Evolutionary conservation across 2,329 filamentous ascomycete species (phyloP).

Genomic region (Venturia effusa): DNA sequence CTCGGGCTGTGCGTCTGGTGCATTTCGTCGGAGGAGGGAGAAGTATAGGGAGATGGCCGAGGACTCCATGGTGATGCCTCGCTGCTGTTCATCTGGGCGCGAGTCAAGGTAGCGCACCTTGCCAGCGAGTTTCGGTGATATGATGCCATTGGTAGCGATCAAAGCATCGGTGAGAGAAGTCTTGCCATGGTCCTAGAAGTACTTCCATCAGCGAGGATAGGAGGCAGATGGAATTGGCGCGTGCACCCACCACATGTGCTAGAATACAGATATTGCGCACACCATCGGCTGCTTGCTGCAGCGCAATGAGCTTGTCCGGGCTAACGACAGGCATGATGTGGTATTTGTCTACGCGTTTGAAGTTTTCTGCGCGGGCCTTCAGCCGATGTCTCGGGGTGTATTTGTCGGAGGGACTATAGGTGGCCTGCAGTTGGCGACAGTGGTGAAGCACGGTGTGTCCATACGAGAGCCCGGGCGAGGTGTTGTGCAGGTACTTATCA

Average conservation of each 20-base stretch:
- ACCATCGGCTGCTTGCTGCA: constrained; percentile 79
- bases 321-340: constrained; percentile 81
- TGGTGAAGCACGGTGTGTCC: not conserved
- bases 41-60: constrained; percentile 96
- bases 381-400: not conserved
- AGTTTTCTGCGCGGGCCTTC: not conserved
- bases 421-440: not conserved
- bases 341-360: not conserved
- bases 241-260: constrained; percentile 61
- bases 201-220: not conserved
- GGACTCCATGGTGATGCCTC: constrained; percentile 99
- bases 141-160: constrained; percentile 97
- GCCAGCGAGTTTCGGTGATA: constrained; percentile 91
- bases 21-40: constrained; percentile 67
- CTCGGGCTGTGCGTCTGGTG: constrained; percentile 56
- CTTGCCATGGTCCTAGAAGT: constrained; percentile 76
- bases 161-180: constrained; percentile 93
- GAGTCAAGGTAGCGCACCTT: constrained; percentile 98
- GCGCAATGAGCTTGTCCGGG: constrained; percentile 77
- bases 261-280: constrained; percentile 97
- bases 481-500: not conserved
- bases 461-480: not conserved
- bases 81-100: constrained; percentile 84
- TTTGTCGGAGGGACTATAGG: not conserved
- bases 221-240: not conserved